phyloP scores from a whole-genome alignment of 805 yeast genomes.

The Saccharomycopsis oosterbeekiorum region DNA sequence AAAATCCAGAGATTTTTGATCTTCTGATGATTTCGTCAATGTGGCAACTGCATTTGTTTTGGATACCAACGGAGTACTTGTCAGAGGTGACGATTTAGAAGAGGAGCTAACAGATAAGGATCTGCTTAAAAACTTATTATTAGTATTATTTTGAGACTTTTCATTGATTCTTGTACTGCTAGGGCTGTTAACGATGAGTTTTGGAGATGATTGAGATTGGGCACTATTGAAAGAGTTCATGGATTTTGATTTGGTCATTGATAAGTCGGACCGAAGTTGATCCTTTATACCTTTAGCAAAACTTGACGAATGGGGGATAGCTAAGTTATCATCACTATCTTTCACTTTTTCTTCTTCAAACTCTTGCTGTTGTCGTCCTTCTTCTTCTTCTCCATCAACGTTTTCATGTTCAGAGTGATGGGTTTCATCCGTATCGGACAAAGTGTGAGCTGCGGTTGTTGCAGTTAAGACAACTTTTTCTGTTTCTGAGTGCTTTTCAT shows the following conservation, averaged over 20 bases:
- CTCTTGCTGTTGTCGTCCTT: neutral
- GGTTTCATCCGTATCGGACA: neutral
- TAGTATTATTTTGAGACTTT: neutral
- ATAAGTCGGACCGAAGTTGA: neutral
- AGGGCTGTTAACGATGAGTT: neutral
- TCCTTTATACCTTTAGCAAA: constrained; percentile 7
- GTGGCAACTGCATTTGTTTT: neutral
- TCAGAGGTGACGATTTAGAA: neutral
- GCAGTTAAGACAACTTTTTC: neutral
- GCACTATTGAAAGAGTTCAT: neutral
- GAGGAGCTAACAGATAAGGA: neutral
- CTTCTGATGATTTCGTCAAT: neutral
- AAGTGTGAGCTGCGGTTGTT: neutral
- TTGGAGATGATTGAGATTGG: neutral
- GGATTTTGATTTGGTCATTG: neutral
- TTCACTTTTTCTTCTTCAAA: too few relatives aligned
- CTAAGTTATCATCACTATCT: neutral
- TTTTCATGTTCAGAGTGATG: neutral
- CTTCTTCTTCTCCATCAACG: neutral
- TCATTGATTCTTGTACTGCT: neutral
- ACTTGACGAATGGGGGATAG: neutral
- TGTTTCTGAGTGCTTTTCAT: neutral
- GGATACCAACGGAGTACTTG: neutral
- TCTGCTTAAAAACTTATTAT: neutral
- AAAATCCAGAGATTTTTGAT: neutral